Evolutionary conservation across 768 basidiomycete genomes (phyloP), one percentile per base, ranked within the genome.

Genomic region (Cyathus striatus): DNA sequence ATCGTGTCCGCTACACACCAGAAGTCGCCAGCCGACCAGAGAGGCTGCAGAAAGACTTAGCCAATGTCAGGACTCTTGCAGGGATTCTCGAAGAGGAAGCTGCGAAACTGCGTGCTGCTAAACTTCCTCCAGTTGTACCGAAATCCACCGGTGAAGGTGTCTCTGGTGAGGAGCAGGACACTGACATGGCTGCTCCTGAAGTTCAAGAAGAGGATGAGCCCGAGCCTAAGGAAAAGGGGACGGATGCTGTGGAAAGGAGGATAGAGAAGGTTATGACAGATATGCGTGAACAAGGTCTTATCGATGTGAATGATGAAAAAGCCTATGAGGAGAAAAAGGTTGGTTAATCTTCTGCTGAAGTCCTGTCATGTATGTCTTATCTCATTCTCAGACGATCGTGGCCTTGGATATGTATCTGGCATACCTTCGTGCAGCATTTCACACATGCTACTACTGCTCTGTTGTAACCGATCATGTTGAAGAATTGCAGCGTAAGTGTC

Each of bases 361-460:
- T 40, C 36, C 33, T 40, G 38, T 25, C 39, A 36, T 44, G 42
- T 40, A 36, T 24, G 24, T 47, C 27, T 30, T n/a, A 30, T 30
- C 27, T n/a, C n/a, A 30, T 30, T 55, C 40, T 2, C 59, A 92
- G 89, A 80, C 81, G 54, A 76, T 79, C 56, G 70, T 93, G 55
- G 78, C 87, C 55, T 77, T 97, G 64, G 96, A 99, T 70, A 70
- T 95, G 63, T 92, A 92, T 65, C 72, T 98, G 63, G 84, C 86
- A 40, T 98, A 96, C 68, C 71, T 99, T 58, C 90, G 96, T 53
- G 76, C 82, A 60, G 94, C 89, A 42, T 93, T 86, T 66, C 78
- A 91, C 77, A 83, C 90, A 58, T 96, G 96, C 79, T 99, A 95
- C 69, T 99, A 99, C 69, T 99, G 96, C 75, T 84, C 86, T 55